phyloP scores from a whole-genome alignment of 306 rosid genomes.

The Astragalus membranaceus region DNA sequence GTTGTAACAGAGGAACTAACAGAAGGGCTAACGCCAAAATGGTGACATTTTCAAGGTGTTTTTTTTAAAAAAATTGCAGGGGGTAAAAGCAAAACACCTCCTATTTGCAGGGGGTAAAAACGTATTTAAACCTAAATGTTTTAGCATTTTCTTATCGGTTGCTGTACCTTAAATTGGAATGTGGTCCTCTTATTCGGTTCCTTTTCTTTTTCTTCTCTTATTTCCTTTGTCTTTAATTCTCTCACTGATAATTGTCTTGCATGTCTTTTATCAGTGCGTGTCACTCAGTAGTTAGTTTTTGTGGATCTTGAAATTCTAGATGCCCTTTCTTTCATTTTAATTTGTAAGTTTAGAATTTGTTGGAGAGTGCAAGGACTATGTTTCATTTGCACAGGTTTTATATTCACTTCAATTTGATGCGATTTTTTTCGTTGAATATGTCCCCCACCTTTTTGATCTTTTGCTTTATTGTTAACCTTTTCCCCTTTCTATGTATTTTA shows the following conservation, averaged over 20 bases:
- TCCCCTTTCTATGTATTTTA: not conserved
- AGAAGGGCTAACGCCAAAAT: too few species aligned
- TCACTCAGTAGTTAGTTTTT: conserved; percentile 16
- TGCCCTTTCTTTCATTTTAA: conserved; percentile 3
- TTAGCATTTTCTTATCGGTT: not conserved
- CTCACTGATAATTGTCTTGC: conserved; percentile 13
- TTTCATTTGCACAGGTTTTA: not conserved
- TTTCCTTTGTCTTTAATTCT: too few species aligned
- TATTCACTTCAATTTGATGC: conserved; percentile 2
- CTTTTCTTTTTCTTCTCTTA: not conserved
- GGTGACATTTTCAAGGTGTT: too few species aligned
- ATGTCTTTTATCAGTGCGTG: not conserved
- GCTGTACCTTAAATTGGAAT: conserved; percentile 1
- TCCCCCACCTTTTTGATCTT: not conserved
- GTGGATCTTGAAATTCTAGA: conserved; percentile 35
- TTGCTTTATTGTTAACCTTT: not conserved
- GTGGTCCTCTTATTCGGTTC: conserved; percentile 20
- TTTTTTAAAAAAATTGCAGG: too few species aligned
- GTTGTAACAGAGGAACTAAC: too few species aligned
- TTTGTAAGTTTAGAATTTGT: too few species aligned
- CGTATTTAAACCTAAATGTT: too few species aligned
- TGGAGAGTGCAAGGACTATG: conserved; percentile 3
- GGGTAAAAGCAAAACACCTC: too few species aligned
- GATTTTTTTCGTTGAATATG: not conserved
- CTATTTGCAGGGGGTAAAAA: too few species aligned